Conservation (phyloP, 2,329 filamentous ascomycete genomes). For the Scytalidium lignicola region DNA sequence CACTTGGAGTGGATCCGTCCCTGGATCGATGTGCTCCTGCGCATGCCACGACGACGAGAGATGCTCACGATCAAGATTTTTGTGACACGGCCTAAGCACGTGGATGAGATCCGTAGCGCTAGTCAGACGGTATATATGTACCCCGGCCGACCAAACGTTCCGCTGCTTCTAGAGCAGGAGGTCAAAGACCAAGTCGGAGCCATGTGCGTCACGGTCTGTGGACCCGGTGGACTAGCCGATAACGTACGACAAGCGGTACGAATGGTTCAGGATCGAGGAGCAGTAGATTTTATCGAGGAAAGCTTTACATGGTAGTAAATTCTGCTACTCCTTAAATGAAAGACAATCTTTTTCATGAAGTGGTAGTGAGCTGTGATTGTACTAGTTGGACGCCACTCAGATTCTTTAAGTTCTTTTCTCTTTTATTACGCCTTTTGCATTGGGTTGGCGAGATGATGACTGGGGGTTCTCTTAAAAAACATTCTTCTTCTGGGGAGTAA, state of each 20-base stretch:
- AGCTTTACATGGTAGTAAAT: slow-evolving; percentile 52
- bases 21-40: slow-evolving; percentile 72
- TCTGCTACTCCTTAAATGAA: too few species aligned
- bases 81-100: slow-evolving; percentile 79
- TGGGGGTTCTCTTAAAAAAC: too few species aligned
- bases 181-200: slow-evolving; percentile 77
- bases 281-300: slow-evolving; percentile 73
- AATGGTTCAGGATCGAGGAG: slow-evolving; percentile 52
- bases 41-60: slow-evolving; percentile 74
- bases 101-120: slow-evolving; percentile 68
- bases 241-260: slow-evolving; percentile 68
- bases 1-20: slow-evolving; percentile 90
- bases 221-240: slow-evolving; percentile 68
- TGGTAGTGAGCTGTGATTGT: too few species aligned
- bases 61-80: slow-evolving; percentile 84
- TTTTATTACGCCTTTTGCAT: too few species aligned
- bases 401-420: too few species aligned
- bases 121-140: slow-evolving; percentile 85
- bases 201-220: slow-evolving; percentile 81
- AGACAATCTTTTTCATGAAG: too few species aligned
- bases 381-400: too few species aligned
- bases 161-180: slow-evolving; percentile 74
- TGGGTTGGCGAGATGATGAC: too few species aligned
- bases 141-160: slow-evolving; percentile 79
- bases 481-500: too few species aligned